These are phyloP conservation scores for Laguncularia racemosa DNA, from an alignment of 345 rosid genomes.

Conservation along the genomic window DNA sequence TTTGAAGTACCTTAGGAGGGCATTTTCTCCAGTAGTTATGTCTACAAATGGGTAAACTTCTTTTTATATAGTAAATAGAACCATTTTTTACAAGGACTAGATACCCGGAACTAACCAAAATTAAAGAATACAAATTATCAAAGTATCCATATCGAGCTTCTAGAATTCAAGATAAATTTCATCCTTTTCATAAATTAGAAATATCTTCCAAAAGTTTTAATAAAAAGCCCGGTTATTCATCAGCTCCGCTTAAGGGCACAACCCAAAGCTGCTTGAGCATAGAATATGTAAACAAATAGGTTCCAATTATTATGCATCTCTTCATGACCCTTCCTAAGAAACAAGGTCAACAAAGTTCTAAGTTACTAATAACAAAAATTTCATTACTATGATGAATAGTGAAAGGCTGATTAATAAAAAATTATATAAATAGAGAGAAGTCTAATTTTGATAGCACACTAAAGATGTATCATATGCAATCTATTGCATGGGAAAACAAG, in stretches of 20 bases:
- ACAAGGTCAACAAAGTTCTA: neutral
- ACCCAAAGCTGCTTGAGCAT: constrained; percentile 89
- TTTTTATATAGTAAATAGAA: constrained; percentile 60
- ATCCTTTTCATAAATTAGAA: constrained; percentile 51
- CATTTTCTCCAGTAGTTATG: constrained; percentile 88
- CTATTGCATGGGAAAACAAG: no score
- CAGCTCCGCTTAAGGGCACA: constrained; percentile 98
- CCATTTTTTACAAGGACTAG: constrained; percentile 89
- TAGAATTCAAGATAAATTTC: neutral
- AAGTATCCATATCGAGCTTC: no score
- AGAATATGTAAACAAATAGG: constrained; percentile 90
- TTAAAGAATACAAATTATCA: no score
- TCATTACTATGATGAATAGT: no score
- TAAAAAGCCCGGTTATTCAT: constrained; percentile 83
- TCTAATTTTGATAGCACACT: no score
- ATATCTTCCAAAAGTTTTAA: constrained; percentile 98
- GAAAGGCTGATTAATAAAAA: no score
- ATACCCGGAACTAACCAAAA: constrained; percentile 36
- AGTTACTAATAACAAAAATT: neutral
- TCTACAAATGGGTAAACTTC: constrained; percentile 93
- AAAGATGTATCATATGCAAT: no score
- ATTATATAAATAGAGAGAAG: no score
- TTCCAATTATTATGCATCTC: constrained; percentile 93
- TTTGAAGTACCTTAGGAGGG: constrained; percentile 64
- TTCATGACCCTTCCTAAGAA: constrained; percentile 67